Percentiles rank a stretch among this genome's conserved stretches.
Evolutionary conservation across 208 protist genomes (phyloP).

Genomic region (Trypanosoma conorhini): DNA sequence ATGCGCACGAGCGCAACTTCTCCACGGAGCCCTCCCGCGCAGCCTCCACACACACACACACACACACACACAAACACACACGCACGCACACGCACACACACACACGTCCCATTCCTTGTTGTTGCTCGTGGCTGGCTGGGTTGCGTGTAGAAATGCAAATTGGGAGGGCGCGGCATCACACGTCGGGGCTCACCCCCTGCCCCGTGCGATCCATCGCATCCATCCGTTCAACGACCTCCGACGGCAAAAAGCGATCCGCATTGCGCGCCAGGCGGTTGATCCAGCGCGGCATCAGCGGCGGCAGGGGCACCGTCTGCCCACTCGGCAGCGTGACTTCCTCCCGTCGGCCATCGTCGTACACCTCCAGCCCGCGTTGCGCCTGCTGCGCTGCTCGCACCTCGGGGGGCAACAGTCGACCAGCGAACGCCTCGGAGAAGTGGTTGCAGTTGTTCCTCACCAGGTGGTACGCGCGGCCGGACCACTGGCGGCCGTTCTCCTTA

Average conservation of each 20-base stretch:
- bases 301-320: constrained; percentile 24
- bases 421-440: constrained; percentile 55
- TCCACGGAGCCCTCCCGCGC: neutral
- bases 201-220: constrained; percentile 32
- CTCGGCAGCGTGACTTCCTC: constrained; percentile 35
- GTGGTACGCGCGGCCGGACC: constrained; percentile 57
- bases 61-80: neutral
- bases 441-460: constrained; percentile 79
- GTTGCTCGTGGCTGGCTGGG: too few species aligned
- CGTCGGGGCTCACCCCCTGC: neutral
- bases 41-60: neutral
- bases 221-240: constrained; percentile 30
- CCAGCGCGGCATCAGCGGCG: constrained; percentile 49
- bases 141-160: neutral
- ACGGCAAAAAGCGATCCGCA: constrained; percentile 29
- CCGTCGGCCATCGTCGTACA: constrained; percentile 29
- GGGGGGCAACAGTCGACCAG: constrained; percentile 42
- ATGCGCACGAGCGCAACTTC: neutral
- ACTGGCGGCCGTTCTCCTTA: constrained; percentile 28
- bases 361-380: neutral
- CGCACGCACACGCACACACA: neutral
- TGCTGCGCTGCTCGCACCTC: constrained; percentile 34
- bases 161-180: neutral
- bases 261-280: constrained; percentile 41
- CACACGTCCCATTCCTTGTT: neutral